These are phyloP conservation scores for Chalciporus sphaerocephalus DNA, from an alignment of 768 basidiomycete genomes.

Conservation along the genomic window DNA sequence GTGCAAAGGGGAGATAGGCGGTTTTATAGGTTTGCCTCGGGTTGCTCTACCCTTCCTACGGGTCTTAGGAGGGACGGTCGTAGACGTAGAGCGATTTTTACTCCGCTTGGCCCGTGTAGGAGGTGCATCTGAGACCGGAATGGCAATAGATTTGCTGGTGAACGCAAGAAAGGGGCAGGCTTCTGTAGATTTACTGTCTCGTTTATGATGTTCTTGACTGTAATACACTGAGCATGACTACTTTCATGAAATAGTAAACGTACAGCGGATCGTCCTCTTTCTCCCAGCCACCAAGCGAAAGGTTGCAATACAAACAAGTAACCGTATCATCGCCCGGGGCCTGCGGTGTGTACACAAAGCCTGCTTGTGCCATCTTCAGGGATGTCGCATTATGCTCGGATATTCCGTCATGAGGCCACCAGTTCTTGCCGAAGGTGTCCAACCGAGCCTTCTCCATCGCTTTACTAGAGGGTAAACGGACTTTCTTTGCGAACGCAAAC, in stretches of 20 bases:
- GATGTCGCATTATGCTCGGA: slow-evolving; percentile 67
- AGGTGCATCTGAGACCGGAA: slow-evolving; percentile 10
- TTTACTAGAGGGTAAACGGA: slow-evolving; percentile 62
- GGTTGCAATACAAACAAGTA: slow-evolving; percentile 80
- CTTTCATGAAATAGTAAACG: no score
- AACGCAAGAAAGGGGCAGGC: slow-evolving; percentile 42
- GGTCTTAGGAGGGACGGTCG: slow-evolving; percentile 19
- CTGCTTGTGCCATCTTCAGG: slow-evolving; percentile 84
- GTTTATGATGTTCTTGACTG: slow-evolving; percentile 72
- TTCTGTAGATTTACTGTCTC: slow-evolving; percentile 45
- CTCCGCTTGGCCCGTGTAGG: slow-evolving; percentile 16
- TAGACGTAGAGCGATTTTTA: slow-evolving; percentile 20
- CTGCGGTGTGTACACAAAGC: slow-evolving; percentile 78
- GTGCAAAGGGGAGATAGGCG: slow-evolving; percentile 9
- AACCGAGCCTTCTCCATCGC: slow-evolving; percentile 69
- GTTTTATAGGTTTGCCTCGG: slow-evolving; percentile 21
- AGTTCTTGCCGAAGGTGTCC: slow-evolving; percentile 60
- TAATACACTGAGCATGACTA: no score
- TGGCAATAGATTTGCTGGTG: slow-evolving; percentile 29
- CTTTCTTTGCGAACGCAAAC: slow-evolving; percentile 53
- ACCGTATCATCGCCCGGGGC: slow-evolving; percentile 70
- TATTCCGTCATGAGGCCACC: slow-evolving; percentile 74
- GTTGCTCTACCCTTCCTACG: slow-evolving; percentile 21
- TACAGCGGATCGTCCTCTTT: slow-evolving; percentile 79
- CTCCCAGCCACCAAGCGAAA: slow-evolving; percentile 84